Percentiles rank a stretch among this genome's conserved stretches.
Conservation (phyloP, 805 yeast species). For the Wickerhamiella kurtzmanii region DNA sequence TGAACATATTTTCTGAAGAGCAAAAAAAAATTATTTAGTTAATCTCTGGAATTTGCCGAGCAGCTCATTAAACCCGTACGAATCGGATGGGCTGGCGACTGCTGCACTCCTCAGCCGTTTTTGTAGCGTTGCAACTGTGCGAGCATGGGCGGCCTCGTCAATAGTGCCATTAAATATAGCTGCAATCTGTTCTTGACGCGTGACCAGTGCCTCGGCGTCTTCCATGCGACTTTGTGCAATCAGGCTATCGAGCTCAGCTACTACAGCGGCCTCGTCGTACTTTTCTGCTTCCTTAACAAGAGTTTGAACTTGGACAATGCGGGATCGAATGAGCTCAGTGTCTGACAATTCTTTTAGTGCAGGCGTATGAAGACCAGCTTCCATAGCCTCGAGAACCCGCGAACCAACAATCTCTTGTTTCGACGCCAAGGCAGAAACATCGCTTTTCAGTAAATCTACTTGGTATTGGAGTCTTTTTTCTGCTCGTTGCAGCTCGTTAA, state of each 20-base stretch:
- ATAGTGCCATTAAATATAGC: constrained; percentile 11
- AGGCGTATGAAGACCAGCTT: constrained; percentile 5
- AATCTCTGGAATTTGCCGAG: constrained; percentile 1
- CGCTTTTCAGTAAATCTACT: constrained; percentile 24
- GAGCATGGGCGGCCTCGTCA: constrained; percentile 12
- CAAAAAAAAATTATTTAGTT: constrained; percentile 14
- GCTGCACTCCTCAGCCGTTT: background rate
- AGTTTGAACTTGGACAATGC: constrained; percentile 20
- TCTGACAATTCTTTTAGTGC: constrained; percentile 16
- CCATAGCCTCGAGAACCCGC: constrained; percentile 7
- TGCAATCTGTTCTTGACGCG: constrained; percentile 10
- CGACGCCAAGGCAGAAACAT: constrained; percentile 17
- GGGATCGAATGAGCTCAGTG: constrained; percentile 16
- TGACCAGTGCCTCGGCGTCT: background rate
- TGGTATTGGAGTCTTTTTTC: constrained; percentile 24
- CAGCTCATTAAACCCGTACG: background rate
- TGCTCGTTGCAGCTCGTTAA: constrained; percentile 18
- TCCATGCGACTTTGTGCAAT: background rate
- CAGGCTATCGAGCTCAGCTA: constrained; percentile 14
- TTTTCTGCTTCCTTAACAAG: constrained; percentile 19
- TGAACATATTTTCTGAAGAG: constrained; percentile 25
- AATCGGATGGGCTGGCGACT: background rate
- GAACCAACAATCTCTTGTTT: constrained; percentile 15
- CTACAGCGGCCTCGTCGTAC: constrained; percentile 22
- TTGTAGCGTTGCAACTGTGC: constrained; percentile 1